Percentiles rank a stretch among this genome's conserved stretches.
These are phyloP conservation scores for Parathielavia hyrcaniae DNA, from an alignment of 495 filamentous ascomycete species.

Conservation along the genomic window DNA sequence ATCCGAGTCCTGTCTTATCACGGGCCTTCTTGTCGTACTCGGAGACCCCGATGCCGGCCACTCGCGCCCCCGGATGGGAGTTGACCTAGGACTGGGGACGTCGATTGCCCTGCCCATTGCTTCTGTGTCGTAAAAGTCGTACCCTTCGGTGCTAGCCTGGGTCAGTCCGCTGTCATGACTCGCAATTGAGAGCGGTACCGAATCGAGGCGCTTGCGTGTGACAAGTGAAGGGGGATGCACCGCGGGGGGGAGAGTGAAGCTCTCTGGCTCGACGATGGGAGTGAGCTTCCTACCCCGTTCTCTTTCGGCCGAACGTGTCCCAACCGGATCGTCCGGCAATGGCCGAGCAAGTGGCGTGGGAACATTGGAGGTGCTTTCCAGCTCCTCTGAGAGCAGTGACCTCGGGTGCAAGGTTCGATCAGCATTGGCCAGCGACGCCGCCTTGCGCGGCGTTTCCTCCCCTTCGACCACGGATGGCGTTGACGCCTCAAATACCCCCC, in stretches of 20 bases:
- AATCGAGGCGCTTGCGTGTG: constrained; percentile 39
- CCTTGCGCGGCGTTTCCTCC: constrained; percentile 37
- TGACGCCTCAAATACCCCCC: constrained; percentile 11
- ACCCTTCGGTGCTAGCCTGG: constrained; percentile 47
- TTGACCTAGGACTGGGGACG: constrained; percentile 29
- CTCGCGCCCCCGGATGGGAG: constrained; percentile 29
- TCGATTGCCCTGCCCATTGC: constrained; percentile 42
- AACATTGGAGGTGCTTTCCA: constrained; percentile 69
- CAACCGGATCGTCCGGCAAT: constrained; percentile 42
- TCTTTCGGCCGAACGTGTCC: constrained; percentile 23
- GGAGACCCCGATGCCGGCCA: constrained; percentile 28
- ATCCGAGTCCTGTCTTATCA: constrained; percentile 63
- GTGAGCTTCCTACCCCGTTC: constrained; percentile 33
- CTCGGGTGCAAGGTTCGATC: constrained; percentile 27
- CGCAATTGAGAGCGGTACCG: constrained; percentile 38
- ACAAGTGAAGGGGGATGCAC: constrained; percentile 27
- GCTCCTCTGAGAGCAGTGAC: constrained; percentile 46
- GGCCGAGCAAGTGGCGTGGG: constrained; percentile 72
- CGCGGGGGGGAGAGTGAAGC: constrained; percentile 39
- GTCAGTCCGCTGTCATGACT: constrained; percentile 41
- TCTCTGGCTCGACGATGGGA: constrained; percentile 39
- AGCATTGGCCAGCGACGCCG: constrained; percentile 27
- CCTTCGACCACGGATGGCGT: constrained; percentile 19
- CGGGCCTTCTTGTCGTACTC: constrained; percentile 34
- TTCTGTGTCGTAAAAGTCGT: constrained; percentile 53